Percentiles rank a stretch among this genome's conserved stretches.
These are phyloP conservation scores for Hymenoscyphus fraxineus DNA, from an alignment of 2,329 filamentous ascomycete genomes.

Conservation along the genomic window DNA sequence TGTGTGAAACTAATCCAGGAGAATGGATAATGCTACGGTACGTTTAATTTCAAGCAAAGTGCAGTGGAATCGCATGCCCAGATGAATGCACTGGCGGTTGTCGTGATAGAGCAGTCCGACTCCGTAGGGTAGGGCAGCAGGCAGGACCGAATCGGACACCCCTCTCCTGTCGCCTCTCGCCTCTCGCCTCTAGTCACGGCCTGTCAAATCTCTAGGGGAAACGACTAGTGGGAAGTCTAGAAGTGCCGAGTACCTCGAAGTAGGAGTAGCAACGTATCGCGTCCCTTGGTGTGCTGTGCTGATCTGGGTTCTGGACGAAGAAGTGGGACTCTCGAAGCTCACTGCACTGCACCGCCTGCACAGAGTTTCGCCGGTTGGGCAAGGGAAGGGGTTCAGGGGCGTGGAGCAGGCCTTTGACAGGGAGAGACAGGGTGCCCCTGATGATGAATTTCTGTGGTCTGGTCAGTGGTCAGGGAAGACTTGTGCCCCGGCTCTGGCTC, in stretches of 20 bases:
- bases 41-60: neutral
- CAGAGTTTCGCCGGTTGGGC: neutral
- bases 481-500: neutral
- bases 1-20: neutral
- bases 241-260: slow-evolving; percentile 6
- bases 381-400: slow-evolving; percentile 4
- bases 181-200: neutral
- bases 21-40: neutral
- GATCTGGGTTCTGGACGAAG: slow-evolving; percentile 1
- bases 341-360: neutral
- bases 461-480: neutral
- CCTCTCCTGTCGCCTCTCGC: too few species aligned
- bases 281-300: slow-evolving; percentile 19
- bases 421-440: neutral
- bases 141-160: neutral
- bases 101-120: neutral
- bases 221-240: slow-evolving; percentile 21
- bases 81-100: neutral
- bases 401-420: neutral
- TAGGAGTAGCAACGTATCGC: slow-evolving; percentile 12
- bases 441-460: neutral
- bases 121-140: neutral
- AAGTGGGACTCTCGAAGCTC: slow-evolving; percentile 1
- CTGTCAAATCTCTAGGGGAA: slow-evolving; percentile 28
- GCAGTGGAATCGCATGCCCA: neutral